Conservation (phyloP, 1,139 yeast species). For the Hyphopichia wangnamkhiaoensis region DNA sequence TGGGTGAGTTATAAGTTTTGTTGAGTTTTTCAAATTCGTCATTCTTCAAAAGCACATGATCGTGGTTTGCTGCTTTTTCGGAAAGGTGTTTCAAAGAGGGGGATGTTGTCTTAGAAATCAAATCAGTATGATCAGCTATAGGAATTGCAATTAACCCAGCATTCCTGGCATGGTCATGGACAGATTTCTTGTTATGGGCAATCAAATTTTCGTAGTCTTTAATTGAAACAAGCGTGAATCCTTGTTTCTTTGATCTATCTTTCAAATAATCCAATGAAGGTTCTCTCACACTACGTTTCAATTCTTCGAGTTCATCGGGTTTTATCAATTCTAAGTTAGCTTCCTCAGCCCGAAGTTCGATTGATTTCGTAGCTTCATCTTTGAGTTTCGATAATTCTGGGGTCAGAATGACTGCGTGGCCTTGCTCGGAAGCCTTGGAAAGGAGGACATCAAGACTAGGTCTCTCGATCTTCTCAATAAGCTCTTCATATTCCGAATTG, state of each 20-base stretch:
- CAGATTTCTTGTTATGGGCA: conserved; percentile 9
- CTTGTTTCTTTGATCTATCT: conserved; percentile 29
- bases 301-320: background rate
- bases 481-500: conserved; percentile 4
- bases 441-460: conserved; percentile 20
- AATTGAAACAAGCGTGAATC: conserved; percentile 30
- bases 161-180: conserved; percentile 13
- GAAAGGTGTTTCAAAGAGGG: conserved; percentile 36
- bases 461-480: conserved; percentile 1
- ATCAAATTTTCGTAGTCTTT: conserved; percentile 19
- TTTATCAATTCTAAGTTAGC: conserved; percentile 13
- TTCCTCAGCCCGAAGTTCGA: conserved; percentile 16
- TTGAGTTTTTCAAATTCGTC: conserved; percentile 8
- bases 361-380: conserved; percentile 7
- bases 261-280: conserved; percentile 30
- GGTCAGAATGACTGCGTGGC: conserved; percentile 8
- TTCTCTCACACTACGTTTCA: conserved; percentile 12
- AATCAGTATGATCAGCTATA: conserved; percentile 8
- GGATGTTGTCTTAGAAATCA: conserved; percentile 8
- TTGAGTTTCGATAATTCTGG: conserved; percentile 6
- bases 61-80: conserved; percentile 14
- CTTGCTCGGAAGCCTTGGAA: conserved; percentile 18
- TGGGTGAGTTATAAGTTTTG: background rate
- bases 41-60: background rate
- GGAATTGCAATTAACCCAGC: conserved; percentile 18